These are phyloP conservation scores for Ustanciosporium gigantosporum DNA, from an alignment of 1,284 basidiomycete species.

Conservation along the genomic window DNA sequence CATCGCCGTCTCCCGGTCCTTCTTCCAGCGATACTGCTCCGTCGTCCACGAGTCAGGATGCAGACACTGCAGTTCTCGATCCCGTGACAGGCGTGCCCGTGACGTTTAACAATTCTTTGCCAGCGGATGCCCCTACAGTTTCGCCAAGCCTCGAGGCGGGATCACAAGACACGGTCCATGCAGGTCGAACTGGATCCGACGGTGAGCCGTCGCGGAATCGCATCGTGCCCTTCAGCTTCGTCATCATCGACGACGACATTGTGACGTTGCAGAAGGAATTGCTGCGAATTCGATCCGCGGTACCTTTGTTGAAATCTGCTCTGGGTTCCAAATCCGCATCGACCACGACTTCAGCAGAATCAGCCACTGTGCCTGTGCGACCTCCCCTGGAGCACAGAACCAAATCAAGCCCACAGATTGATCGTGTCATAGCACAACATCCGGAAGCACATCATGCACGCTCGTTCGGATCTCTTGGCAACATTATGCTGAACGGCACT, in stretches of 20 bases:
- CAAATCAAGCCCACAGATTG: conserved; percentile 40
- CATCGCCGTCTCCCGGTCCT: background rate
- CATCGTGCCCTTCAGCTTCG: conserved; percentile 43
- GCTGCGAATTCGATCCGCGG: conserved; percentile 42
- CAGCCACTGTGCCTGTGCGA: background rate
- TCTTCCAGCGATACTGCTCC: background rate
- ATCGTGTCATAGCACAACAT: conserved; percentile 21
- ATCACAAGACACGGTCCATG: background rate
- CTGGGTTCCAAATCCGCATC: conserved; percentile 11
- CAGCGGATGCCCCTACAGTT: background rate
- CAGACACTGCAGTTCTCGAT: conserved; percentile 43
- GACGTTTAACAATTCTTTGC: conserved; percentile 18
- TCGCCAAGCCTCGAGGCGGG: background rate
- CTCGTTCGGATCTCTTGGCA: conserved; percentile 17
- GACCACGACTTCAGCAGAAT: background rate
- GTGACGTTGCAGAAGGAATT: conserved; percentile 45
- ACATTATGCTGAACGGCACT: conserved; percentile 3
- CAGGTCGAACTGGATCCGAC: background rate
- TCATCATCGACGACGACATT: conserved; percentile 52
- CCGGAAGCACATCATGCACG: conserved; percentile 2
- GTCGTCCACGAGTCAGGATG: background rate
- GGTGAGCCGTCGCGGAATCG: background rate
- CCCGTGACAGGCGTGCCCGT: conserved; percentile 46
- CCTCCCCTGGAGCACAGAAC: conserved; percentile 31
- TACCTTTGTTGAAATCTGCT: conserved; percentile 39